Conservation (phyloP, 306 rosid species). For the Acacia confusa region DNA sequence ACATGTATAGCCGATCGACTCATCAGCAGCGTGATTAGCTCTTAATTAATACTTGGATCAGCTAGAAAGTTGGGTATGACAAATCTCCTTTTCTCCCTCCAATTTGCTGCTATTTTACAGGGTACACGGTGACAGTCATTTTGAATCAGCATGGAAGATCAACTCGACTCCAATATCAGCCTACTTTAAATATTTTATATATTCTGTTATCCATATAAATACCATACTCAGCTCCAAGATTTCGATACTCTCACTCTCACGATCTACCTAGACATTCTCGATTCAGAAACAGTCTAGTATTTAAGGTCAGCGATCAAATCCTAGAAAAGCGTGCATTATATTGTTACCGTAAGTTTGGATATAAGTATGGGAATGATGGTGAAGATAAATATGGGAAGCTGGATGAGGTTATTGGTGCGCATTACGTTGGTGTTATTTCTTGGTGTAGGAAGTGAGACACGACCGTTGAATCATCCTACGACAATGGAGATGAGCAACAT, state of each 20-base stretch:
- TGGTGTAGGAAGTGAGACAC: conserved; percentile 30
- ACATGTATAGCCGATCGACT: neutral
- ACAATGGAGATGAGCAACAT: neutral
- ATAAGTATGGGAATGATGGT: neutral
- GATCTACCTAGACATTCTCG: neutral
- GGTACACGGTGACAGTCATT: neutral
- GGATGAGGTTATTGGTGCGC: neutral
- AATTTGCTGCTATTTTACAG: neutral
- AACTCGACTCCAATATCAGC: neutral
- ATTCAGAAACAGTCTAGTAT: neutral
- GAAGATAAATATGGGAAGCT: neutral
- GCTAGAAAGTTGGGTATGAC: neutral
- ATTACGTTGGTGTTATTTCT: conserved; percentile 8
- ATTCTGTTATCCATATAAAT: neutral
- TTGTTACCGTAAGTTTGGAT: neutral
- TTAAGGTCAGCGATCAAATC: neutral
- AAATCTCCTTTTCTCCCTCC: neutral
- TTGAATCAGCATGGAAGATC: neutral
- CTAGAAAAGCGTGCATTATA: neutral
- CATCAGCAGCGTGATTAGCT: neutral
- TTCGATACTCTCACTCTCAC: neutral
- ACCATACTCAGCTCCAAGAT: neutral
- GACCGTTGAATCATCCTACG: conserved; percentile 25
- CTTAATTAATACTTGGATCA: neutral
- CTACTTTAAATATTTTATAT: neutral